These are phyloP conservation scores for Teunomyces kruisii DNA, from an alignment of 805 yeast genomes.

Conservation along the genomic window DNA sequence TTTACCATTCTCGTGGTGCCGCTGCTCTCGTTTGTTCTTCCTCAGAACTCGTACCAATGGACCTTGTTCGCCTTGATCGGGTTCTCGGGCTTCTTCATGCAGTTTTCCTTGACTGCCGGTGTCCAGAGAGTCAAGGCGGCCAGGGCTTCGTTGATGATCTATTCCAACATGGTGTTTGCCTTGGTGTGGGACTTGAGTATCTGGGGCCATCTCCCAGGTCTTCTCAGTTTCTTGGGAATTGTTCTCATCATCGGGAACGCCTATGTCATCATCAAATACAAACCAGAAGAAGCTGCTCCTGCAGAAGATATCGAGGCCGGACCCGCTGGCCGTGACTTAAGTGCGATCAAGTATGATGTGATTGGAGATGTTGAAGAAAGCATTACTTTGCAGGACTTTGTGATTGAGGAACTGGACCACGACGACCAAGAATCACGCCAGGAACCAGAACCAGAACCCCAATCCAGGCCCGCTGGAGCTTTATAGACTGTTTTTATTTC, in stretches of 20 bases:
- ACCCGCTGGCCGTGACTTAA: not conserved
- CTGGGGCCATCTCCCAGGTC: slow-evolving; percentile 72
- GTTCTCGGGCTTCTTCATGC: slow-evolving; percentile 78
- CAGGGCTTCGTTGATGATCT: slow-evolving; percentile 70
- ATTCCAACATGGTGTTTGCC: slow-evolving; percentile 78
- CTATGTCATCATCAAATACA: slow-evolving; percentile 53
- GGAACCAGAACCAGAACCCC: too few species aligned
- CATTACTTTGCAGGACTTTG: slow-evolving; percentile 29
- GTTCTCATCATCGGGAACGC: slow-evolving; percentile 67
- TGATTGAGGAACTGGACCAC: slow-evolving; percentile 15
- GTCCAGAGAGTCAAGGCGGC: slow-evolving; percentile 79
- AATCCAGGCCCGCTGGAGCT: too few species aligned
- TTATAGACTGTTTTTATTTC: too few species aligned
- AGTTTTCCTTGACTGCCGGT: slow-evolving; percentile 76
- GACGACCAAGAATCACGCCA: not conserved
- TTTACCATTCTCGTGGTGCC: slow-evolving; percentile 56
- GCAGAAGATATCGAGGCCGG: slow-evolving; percentile 4
- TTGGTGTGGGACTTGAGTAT: slow-evolving; percentile 68
- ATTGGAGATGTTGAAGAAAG: slow-evolving; percentile 11
- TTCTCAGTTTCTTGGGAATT: slow-evolving; percentile 70
- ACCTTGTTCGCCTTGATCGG: slow-evolving; percentile 60
- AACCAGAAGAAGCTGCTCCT: slow-evolving; percentile 26
- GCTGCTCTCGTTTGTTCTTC: slow-evolving; percentile 56
- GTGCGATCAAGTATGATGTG: slow-evolving; percentile 4
- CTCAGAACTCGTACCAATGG: slow-evolving; percentile 69